Evolutionary conservation across 1,139 yeast genomes (phyloP).

Genomic region (Geotrichum australiense): DNA sequence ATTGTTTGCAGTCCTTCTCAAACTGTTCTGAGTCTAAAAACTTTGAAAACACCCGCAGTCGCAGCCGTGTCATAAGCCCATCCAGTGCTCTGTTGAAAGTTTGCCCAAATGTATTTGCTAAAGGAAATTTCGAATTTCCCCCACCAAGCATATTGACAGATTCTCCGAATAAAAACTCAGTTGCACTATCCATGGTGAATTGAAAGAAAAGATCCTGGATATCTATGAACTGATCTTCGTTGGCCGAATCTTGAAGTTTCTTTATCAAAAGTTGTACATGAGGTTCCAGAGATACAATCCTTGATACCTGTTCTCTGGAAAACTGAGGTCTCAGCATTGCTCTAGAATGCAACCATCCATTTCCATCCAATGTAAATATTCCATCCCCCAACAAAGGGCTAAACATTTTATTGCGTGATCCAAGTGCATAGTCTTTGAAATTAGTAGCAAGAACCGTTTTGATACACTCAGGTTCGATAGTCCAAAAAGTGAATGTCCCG

Average conservation of each 20-base stretch:
- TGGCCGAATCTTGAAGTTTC: slow-evolving; percentile 15
- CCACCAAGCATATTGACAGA: slow-evolving; percentile 37
- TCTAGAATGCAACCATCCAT: slow-evolving; percentile 51
- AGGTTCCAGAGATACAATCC: slow-evolving; percentile 38
- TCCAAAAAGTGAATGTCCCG: slow-evolving; percentile 24
- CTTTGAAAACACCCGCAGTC: slow-evolving; percentile 37
- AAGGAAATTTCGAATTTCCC: slow-evolving; percentile 12
- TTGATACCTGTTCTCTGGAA: slow-evolving; percentile 48
- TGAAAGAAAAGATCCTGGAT: slow-evolving; percentile 45
- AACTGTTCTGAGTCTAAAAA: slow-evolving; percentile 35
- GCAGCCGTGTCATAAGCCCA: slow-evolving; percentile 36
- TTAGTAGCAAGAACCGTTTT: slow-evolving; percentile 35
- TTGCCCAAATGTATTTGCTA: slow-evolving; percentile 37
- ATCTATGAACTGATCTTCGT: slow-evolving; percentile 34
- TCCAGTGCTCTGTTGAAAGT: slow-evolving; percentile 42
- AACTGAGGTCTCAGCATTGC: slow-evolving; percentile 55
- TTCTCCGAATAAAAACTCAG: slow-evolving; percentile 53
- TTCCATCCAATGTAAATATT: slow-evolving; percentile 49
- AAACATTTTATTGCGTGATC: slow-evolving; percentile 41
- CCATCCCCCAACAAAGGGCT: slow-evolving; percentile 48
- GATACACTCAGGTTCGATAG: slow-evolving; percentile 44
- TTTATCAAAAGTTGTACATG: slow-evolving; percentile 37
- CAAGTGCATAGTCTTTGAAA: slow-evolving; percentile 47
- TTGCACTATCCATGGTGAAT: slow-evolving; percentile 53
- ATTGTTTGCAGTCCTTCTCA: slow-evolving; percentile 25